These are phyloP conservation scores for Chara braunii DNA, from an alignment of 139 green algal species.

Conservation along the genomic window DNA sequence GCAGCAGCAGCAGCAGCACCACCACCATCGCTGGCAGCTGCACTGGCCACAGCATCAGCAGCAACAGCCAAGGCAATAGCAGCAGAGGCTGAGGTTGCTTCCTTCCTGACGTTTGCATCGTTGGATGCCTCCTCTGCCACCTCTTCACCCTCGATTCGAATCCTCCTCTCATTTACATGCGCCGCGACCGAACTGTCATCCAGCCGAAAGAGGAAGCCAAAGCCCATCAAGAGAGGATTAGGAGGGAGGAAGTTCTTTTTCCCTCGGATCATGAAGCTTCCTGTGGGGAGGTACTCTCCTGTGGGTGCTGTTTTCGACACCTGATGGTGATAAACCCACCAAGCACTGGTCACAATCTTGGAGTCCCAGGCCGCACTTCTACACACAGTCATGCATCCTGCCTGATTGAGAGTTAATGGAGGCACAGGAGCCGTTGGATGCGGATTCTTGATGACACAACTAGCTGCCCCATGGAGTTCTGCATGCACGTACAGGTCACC, in stretches of 20 bases:
- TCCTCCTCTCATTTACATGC: slow-evolving; percentile 67
- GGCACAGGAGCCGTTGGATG: slow-evolving; percentile 52
- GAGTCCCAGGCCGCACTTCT: slow-evolving; percentile 78
- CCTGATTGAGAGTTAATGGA: slow-evolving; percentile 63
- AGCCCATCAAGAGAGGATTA: slow-evolving; percentile 80
- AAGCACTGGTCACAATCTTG: slow-evolving; percentile 85
- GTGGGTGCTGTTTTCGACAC: slow-evolving; percentile 88
- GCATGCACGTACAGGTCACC: slow-evolving; percentile 78
- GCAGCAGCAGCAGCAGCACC: too few relatives aligned
- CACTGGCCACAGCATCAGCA: background rate
- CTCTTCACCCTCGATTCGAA: slow-evolving; percentile 24
- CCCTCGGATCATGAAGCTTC: slow-evolving; percentile 86
- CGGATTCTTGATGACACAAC: slow-evolving; percentile 77
- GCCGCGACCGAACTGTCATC: slow-evolving; percentile 68
- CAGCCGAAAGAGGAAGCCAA: slow-evolving; percentile 77
- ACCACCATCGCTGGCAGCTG: background rate
- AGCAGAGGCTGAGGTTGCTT: too few relatives aligned
- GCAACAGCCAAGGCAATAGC: background rate
- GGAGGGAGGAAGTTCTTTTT: slow-evolving; percentile 95
- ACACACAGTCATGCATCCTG: slow-evolving; percentile 69
- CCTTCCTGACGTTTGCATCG: background rate
- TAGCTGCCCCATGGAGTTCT: slow-evolving; percentile 85
- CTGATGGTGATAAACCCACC: slow-evolving; percentile 87
- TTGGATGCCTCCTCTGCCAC: slow-evolving; percentile 8
- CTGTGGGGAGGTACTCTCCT: slow-evolving; percentile 83